Base-by-base conservation (phyloP, 2,329 filamentous ascomycete genomes). In the Ramularia endophylla region DNA sequence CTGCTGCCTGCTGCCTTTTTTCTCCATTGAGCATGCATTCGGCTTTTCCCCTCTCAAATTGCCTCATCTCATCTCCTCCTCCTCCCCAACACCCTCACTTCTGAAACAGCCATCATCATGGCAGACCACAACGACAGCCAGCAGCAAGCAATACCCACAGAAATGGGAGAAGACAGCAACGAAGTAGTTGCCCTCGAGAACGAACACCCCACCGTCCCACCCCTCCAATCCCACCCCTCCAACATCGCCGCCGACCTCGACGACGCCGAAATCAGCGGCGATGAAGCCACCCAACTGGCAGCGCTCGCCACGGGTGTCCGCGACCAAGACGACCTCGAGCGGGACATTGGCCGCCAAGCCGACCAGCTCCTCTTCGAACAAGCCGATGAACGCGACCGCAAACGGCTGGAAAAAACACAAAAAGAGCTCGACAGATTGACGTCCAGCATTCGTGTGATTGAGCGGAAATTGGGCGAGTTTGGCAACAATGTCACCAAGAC, bases 311-410 rank as follows among this genome's bases (percentile, higher is more conserved):
- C 63, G 6, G 57, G 53, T 11, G 79, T 92, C 16, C 80, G 87
- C 43, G 81, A 95, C 56, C 90, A 97, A 62, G 83, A 89, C 67
- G 89, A 95, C 44, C 69, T 97, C 15, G 90, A 95, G 64, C 77
- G 87, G 47, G 88, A 95, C 57, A 94, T 97, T 49, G 75, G 77
- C 19, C 71, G 73, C 32, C 75, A 82, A 67, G 79, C 79, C 27
- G 78, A 81, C 55, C 70, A 73, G 51, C 57, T 81, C 34, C 69
- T 83, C 33, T 69, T 67, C 6, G 75, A 80, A 54, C 77, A 81
- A 60, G 78, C 77, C 2, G 74, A 81, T 54, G 76, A 80, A 57
- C 72, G 78, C 15, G 79, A 83, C 53, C 71, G 73, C 47, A 81
- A 78, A 58, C 71, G 79, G 40, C 64, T 81, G 39, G 77, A 81